These are phyloP conservation scores for Yarrowia galli DNA, from an alignment of 1,139 yeast genomes.

Conservation along the genomic window DNA sequence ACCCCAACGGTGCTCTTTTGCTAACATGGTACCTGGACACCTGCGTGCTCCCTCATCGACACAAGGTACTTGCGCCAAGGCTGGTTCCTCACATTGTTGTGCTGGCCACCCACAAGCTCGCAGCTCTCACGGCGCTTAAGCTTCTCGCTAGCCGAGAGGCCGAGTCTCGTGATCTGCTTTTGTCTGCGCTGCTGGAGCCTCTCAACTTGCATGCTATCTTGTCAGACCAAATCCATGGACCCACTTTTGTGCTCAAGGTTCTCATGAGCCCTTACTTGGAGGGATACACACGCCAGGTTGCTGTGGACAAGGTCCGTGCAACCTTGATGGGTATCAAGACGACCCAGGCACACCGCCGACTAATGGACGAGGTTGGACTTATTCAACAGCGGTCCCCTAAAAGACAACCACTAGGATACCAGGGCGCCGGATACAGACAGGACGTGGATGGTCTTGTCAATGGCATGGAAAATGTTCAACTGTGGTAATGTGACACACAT, in stretches of 20 bases:
- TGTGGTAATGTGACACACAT: slow-evolving; percentile 23
- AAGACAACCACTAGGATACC: slow-evolving; percentile 26
- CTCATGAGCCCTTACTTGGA: slow-evolving; percentile 53
- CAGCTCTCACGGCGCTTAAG: slow-evolving; percentile 82
- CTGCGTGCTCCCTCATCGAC: slow-evolving; percentile 68
- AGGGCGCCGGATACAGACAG: slow-evolving; percentile 27
- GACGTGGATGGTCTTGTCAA: slow-evolving; percentile 35
- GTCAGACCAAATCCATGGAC: slow-evolving; percentile 73
- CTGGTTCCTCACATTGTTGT: slow-evolving; percentile 68
- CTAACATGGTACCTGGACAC: slow-evolving; percentile 96
- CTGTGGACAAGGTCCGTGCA: slow-evolving; percentile 66
- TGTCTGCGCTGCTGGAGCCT: slow-evolving; percentile 64
- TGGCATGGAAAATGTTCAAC: slow-evolving; percentile 36
- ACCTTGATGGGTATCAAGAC: slow-evolving; percentile 67
- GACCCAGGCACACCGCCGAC: slow-evolving; percentile 76
- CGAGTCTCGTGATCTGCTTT: slow-evolving; percentile 65
- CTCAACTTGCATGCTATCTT: slow-evolving; percentile 57
- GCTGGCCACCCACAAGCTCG: slow-evolving; percentile 84
- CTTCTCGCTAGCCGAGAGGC: slow-evolving; percentile 73
- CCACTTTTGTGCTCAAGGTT: slow-evolving; percentile 82
- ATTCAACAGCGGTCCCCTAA: slow-evolving; percentile 39
- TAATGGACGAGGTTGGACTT: slow-evolving; percentile 93
- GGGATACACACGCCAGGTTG: slow-evolving; percentile 61
- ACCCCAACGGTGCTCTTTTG: slow-evolving; percentile 86
- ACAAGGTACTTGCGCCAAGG: slow-evolving; percentile 62